A percentile compares a stretch with the other conserved stretches of the same genome.
Evolutionary conservation across 1,284 basidiomycete genomes (phyloP).

Genomic region (Melanopsichium pennsylvanicum): DNA sequence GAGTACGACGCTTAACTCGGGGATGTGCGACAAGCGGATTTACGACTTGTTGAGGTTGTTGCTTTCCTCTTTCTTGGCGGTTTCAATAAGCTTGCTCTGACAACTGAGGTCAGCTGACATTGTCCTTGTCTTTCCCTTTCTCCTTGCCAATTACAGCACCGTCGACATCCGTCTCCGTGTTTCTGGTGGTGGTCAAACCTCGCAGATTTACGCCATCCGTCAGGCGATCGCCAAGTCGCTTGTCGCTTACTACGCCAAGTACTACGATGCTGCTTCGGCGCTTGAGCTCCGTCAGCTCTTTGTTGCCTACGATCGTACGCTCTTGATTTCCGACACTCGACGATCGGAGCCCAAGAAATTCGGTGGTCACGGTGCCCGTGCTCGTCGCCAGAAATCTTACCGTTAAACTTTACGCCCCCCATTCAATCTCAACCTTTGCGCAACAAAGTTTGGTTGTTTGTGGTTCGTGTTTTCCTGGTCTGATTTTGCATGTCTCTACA

Average conservation of each 20-base stretch:
- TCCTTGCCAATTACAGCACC: slow-evolving; percentile 37
- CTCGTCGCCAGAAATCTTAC: slow-evolving; percentile 65
- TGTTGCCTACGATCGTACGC: slow-evolving; percentile 72
- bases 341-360: slow-evolving; percentile 98
- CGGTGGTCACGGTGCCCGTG: slow-evolving; percentile 66
- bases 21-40: no score
- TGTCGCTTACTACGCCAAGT: slow-evolving; percentile 97
- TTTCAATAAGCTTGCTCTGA: background rate
- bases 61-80: background rate
- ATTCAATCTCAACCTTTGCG: background rate
- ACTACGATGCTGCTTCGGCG: slow-evolving; percentile 95
- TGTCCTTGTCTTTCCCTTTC: background rate
- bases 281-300: slow-evolving; percentile 65
- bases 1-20: no score
- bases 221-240: slow-evolving; percentile 98
- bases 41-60: no score
- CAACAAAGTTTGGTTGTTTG: slow-evolving; percentile 1
- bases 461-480: slow-evolving; percentile 25
- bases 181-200: slow-evolving; percentile 99
- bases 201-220: slow-evolving; percentile 98
- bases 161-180: slow-evolving; percentile 97
- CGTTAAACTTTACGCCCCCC: no score
- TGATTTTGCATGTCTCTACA: slow-evolving; percentile 25
- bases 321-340: slow-evolving; percentile 97
- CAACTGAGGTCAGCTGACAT: slow-evolving; percentile 12